These are phyloP conservation scores for Penicillium bialowiezense DNA, from an alignment of 495 filamentous ascomycete species.

Conservation along the genomic window DNA sequence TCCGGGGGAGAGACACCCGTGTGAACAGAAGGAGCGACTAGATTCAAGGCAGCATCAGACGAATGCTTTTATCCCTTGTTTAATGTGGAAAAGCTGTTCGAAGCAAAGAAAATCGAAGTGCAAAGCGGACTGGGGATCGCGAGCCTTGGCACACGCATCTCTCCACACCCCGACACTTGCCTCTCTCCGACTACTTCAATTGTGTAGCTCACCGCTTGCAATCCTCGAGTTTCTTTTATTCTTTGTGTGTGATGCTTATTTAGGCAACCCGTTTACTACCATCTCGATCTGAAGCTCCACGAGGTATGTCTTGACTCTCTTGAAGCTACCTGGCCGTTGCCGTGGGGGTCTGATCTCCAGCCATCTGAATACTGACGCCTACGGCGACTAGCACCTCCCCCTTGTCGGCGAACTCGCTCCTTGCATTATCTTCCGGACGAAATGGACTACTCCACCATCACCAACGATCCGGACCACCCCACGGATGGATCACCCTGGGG, in stretches of 20 bases:
- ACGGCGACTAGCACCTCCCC: conserved; percentile 20
- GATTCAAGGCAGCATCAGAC: conserved; percentile 8
- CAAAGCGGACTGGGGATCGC: conserved; percentile 14
- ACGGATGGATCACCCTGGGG: conserved; percentile 76
- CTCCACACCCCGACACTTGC: conserved; percentile 9
- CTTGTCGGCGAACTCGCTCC: conserved; percentile 20
- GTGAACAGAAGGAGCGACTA: conserved; percentile 1
- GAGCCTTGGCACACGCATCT: conserved; percentile 22
- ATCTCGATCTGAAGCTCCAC: conserved; percentile 4
- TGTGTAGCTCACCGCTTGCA: neutral
- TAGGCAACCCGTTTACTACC: neutral
- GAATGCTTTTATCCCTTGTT: neutral
- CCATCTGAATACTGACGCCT: conserved; percentile 29
- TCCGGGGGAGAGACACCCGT: conserved; percentile 11
- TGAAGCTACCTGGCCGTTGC: conserved; percentile 20
- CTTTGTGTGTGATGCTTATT: conserved; percentile 10
- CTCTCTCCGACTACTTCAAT: conserved; percentile 1
- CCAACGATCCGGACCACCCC: conserved; percentile 69
- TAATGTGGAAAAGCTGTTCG: neutral
- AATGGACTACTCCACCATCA: conserved; percentile 85
- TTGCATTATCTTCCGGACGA: conserved; percentile 16
- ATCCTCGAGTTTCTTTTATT: conserved; percentile 1
- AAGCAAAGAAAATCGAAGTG: conserved; percentile 10
- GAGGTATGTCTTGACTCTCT: conserved; percentile 11
- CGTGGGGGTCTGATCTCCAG: conserved; percentile 21